Conservation (phyloP, 192 early-diverging fungal genomes). For the Powellomyces hirtus region DNA sequence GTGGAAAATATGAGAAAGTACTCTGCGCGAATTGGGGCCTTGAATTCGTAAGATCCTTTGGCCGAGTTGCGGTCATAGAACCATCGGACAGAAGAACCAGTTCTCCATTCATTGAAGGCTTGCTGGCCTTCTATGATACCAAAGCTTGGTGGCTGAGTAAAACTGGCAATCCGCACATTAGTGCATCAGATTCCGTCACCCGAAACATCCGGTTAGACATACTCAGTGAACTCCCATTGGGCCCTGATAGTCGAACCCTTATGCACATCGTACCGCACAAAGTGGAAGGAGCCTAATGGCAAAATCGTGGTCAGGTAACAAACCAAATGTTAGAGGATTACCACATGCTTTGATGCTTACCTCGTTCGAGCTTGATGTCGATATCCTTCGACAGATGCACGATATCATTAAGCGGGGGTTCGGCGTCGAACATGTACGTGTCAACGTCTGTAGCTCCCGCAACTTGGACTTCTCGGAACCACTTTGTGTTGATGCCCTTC, state of each 20-base stretch:
- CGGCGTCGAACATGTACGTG: constrained; percentile 12
- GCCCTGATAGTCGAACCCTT: not conserved
- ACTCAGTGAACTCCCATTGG: constrained; percentile 14
- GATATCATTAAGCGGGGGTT: constrained; percentile 14
- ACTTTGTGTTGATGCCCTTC: not conserved
- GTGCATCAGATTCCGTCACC: too few relatives aligned
- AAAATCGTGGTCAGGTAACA: not conserved
- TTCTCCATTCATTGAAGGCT: not conserved
- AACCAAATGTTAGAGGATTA: not conserved
- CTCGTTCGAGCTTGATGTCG: constrained; percentile 19
- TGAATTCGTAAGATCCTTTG: constrained; percentile 10
- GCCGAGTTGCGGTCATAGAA: constrained; percentile 7
- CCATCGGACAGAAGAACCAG: not conserved
- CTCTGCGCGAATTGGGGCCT: not conserved
- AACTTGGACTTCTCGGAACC: constrained; percentile 24
- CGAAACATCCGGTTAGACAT: too few relatives aligned
- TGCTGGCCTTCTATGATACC: constrained; percentile 6
- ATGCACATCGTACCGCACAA: constrained; percentile 26
- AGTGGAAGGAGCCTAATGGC: constrained; percentile 18
- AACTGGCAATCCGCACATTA: too few relatives aligned
- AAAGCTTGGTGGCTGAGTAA: constrained; percentile 1
- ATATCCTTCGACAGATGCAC: constrained; percentile 2
- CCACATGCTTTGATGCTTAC: not conserved
- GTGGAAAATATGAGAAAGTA: constrained; percentile 24
- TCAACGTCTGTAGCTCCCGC: constrained; percentile 16